Evolutionary conservation across 1,139 yeast genomes (phyloP), one percentile per base, ranked within the genome.

Genomic region (Suhomyces kunorum): DNA sequence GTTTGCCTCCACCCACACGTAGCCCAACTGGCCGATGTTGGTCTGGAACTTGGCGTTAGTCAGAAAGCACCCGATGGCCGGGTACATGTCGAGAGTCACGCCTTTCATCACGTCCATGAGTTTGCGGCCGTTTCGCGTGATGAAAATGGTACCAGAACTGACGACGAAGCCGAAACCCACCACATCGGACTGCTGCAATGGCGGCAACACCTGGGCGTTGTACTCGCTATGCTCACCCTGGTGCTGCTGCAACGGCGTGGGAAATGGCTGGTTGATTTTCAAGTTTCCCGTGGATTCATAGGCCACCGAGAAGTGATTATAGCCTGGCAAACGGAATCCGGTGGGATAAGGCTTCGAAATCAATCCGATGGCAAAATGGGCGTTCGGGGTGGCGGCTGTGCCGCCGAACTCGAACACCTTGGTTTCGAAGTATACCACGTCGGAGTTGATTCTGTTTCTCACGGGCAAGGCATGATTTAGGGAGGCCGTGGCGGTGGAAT

Each of bases 1-100:
- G 60, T 92, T 90, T 6, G 97, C 98, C 61, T 92, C 98, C 43
- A 92, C 87, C 71, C 87, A 90, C 2, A 92, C 96, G 64, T 81
- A 92, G 1, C 98, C 98, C 35, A 82, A 67, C 57, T 89, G 96
- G 1, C 98, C 98, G 42, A 92, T 66, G 59, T 92, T 92, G 11
- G 86, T 90, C 52, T 83, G 85, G 38, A 92, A 76, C 47, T 81
- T 74, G 61, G 62, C 95, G 79, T 41, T 90, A 74, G 53, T 84
- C 80, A 58, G 78, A 66, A 59, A 81, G 76, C 54, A 94, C 7
- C 98, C 98, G n/a, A 92, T 71, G 4, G 94, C 87, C 6, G 98
- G 98, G 55, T 81, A 89, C 55, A 92, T 59, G 55, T 90, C 95
- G 38, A 86, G 74, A 45, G 80, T 83, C 58, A 90, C 77, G 22